Conservation (phyloP, 139 green algal species). For the Raphidocelis subcapitata region DNA sequence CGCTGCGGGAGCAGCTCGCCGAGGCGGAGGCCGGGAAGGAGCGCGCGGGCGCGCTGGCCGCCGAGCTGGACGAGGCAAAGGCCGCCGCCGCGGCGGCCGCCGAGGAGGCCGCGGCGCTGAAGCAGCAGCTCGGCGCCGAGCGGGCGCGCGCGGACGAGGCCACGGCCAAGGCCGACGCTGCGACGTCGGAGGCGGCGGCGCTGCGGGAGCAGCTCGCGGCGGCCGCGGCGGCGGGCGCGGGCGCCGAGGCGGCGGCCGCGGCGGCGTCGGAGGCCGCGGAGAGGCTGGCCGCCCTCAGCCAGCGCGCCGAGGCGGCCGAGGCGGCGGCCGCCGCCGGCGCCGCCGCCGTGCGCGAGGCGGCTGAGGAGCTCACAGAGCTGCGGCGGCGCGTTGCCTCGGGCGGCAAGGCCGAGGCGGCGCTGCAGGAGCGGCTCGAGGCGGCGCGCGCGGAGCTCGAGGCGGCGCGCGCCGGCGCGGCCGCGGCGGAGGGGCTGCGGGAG, state of each 20-base stretch:
- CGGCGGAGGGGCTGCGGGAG: not conserved
- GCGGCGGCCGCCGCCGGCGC: not conserved
- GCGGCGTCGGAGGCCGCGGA: constrained; percentile 3
- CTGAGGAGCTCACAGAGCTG: too few species aligned
- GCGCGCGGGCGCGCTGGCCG: not conserved
- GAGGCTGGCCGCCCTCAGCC: not conserved
- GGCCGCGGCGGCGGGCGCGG: not conserved
- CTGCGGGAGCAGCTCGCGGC: not conserved
- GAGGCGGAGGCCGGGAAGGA: not conserved
- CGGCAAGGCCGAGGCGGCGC: not conserved
- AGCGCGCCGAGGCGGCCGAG: not conserved
- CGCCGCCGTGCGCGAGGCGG: too few species aligned
- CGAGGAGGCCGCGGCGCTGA: not conserved
- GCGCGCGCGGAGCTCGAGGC: not conserved
- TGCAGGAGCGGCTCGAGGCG: not conserved
- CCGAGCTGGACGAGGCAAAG: not conserved
- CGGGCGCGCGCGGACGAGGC: not conserved
- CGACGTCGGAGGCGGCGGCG: not conserved
- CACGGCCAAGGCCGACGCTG: not conserved
- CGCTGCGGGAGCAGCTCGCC: not conserved
- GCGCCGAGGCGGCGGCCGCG: not conserved
- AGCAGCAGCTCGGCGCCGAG: not conserved
- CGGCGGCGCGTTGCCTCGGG: too few species aligned
- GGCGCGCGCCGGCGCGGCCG: too few species aligned
- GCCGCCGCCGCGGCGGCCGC: not conserved